Evolutionary conservation across 768 basidiomycete genomes (phyloP), one percentile per base, ranked within the genome.

Genomic region (Lentinula raphanica): DNA sequence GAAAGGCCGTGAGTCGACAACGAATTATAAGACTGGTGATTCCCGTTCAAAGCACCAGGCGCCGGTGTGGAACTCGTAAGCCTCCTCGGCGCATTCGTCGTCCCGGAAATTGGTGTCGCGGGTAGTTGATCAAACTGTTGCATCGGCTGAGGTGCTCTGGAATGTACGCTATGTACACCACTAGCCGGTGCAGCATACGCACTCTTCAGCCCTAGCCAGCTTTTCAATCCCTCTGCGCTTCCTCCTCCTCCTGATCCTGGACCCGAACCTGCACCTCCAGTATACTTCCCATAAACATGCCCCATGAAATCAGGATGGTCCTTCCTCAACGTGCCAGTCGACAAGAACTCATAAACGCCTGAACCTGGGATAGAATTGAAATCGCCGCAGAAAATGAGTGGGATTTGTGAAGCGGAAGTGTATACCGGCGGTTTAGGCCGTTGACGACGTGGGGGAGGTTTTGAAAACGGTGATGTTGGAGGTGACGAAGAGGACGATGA

Each of bases 301-400:
- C 81, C 81, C 85, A 96, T 84, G 71, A 98, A 98, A 70, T 99
- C 97, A 9, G 86, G 82, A 65, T 99, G 97, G 59, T 89, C 81
- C 7, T 84, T 76, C 2, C 87, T 73, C 3, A 88, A 75, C 8
- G 72, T 68, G 11, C 97, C 96, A 8, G 77, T 83, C 25, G 88
- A 79, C 54, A 98, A 71, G 77, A 90, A 94, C 65, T 98, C 92
- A 76, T 92, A 97, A 19, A 98, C 91, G 5, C 94, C 94, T 32
- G 91, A 93, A 9, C 76, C 75, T 1, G 92, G 90, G 2, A 87
- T 73, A 49, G 94, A 96, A 77, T 99, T 99, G 77, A 89, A 94
- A 74, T 99, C 97, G n/a, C 94, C 94, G 64, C 90, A 91, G 58
- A 98, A 76, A 70, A 99, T 81, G 60, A 90, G 71, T 8, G 97